phyloP scores from a whole-genome alignment of 129 eudicot species.

The Centaurea solstitialis region DNA sequence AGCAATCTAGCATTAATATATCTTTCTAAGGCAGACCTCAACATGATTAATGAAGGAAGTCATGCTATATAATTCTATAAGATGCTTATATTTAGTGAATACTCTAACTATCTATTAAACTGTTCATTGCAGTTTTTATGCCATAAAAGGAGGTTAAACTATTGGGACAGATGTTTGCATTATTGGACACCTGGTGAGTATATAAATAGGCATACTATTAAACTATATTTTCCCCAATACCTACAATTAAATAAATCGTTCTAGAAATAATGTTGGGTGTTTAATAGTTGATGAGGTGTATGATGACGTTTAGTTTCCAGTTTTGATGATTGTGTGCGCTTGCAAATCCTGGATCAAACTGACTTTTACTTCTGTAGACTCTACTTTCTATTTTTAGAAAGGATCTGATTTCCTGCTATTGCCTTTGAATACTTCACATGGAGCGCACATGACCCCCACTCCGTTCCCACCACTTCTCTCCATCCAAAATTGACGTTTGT shows the following conservation, averaged over 20 bases:
- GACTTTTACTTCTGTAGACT: neutral
- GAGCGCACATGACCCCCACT: neutral
- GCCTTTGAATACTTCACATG: constrained; percentile 24
- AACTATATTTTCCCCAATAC: neutral
- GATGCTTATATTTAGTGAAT: neutral
- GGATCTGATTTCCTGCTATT: constrained; percentile 18
- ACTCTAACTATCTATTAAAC: neutral
- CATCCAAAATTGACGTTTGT: neutral
- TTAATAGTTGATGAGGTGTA: neutral
- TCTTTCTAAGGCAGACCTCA: too few relatives aligned
- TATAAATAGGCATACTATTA: constrained; percentile 5
- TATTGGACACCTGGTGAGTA: constrained; percentile 1
- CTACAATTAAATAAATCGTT: neutral
- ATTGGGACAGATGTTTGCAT: constrained; percentile 14
- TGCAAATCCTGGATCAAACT: constrained; percentile 6
- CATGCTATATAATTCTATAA: neutral
- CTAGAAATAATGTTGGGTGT: neutral
- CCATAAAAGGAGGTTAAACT: neutral
- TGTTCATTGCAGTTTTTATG: neutral
- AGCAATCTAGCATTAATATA: too few relatives aligned
- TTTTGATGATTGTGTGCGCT: neutral
- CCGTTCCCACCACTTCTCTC: neutral
- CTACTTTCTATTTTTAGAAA: constrained; percentile 18
- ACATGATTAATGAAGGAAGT: too few relatives aligned
- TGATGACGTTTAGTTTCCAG: neutral